phyloP scores from a whole-genome alignment of 1,139 yeast species.

The Tardiomyces depauwii region DNA sequence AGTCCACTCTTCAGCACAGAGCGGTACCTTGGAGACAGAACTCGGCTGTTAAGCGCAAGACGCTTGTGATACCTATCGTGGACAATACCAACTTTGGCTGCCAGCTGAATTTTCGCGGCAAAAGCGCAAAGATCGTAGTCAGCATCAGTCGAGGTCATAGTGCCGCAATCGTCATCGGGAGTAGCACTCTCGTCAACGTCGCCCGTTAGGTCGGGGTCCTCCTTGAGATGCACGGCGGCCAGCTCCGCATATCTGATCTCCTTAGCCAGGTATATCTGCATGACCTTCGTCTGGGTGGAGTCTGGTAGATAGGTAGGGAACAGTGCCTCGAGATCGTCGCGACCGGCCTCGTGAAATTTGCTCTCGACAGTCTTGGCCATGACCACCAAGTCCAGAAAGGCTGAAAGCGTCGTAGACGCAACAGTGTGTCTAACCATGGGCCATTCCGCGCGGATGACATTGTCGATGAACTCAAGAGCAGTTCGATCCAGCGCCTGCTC shows the following conservation, averaged over 20 bases:
- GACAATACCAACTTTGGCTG: slow-evolving; percentile 13
- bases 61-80: slow-evolving; percentile 9
- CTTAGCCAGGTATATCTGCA: slow-evolving; percentile 12
- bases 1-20: slow-evolving; percentile 7
- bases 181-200: slow-evolving; percentile 4
- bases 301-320: slow-evolving; percentile 6
- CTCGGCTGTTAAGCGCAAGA: slow-evolving; percentile 15
- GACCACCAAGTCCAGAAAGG: no score
- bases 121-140: slow-evolving; percentile 9
- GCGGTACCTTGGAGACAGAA: slow-evolving; percentile 11
- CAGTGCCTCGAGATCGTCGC: background rate
- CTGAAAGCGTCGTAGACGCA: no score
- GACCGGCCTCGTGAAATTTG: no score
- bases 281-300: slow-evolving; percentile 7
- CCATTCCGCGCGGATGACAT: no score
- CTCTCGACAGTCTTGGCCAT: no score
- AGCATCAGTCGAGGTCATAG: slow-evolving; percentile 1
- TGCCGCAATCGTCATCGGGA: slow-evolving; percentile 5
- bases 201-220: slow-evolving; percentile 3
- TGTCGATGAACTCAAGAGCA: no score
- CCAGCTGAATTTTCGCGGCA: slow-evolving; percentile 15
- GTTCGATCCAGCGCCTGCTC: no score
- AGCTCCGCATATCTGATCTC: slow-evolving; percentile 11
- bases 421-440: no score
- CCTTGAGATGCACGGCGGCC: slow-evolving; percentile 7